Evolutionary conservation across 2,329 filamentous ascomycete genomes (phyloP).

Genomic region (Ascochyta rabiei): DNA sequence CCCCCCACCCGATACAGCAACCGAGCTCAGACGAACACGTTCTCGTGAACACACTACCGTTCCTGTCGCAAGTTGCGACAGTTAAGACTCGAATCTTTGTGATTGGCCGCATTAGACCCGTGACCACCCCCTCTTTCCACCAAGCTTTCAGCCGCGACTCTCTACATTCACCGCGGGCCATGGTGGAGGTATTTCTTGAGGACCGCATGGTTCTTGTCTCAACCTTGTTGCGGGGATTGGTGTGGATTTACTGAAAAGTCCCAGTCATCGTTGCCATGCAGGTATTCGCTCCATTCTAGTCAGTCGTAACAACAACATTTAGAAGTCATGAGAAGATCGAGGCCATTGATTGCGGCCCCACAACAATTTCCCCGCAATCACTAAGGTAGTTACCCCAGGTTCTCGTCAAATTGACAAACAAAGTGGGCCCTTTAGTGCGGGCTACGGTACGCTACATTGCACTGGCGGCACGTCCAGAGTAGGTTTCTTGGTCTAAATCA

Average conservation of each 20-base stretch:
- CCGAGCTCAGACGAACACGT: not conserved
- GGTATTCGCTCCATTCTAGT: conserved; percentile 24
- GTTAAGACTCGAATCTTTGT: not conserved
- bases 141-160: conserved; percentile 8
- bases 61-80: not conserved
- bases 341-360: conserved; percentile 9
- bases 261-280: conserved; percentile 7
- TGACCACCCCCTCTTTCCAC: conserved; percentile 15
- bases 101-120: conserved; percentile 3
- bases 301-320: conserved; percentile 16
- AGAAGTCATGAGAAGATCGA: conserved; percentile 3
- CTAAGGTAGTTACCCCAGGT: conserved; percentile 29
- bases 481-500: conserved; percentile 10
- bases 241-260: conserved; percentile 20
- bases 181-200: conserved; percentile 15
- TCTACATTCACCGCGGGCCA: conserved; percentile 1
- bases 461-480: not conserved
- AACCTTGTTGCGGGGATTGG: conserved; percentile 21
- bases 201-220: not conserved
- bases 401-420: conserved; percentile 15
- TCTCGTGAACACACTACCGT: not conserved
- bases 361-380: conserved; percentile 34
- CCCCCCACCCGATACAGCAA: not conserved
- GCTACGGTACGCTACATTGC: conserved; percentile 1
- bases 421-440: conserved; percentile 12